A percentile compares a stretch with the other conserved stretches of the same genome.
Evolutionary conservation across 352 stramenopile genomes (phyloP).

Genomic region (Globisporangium middletonii): DNA sequence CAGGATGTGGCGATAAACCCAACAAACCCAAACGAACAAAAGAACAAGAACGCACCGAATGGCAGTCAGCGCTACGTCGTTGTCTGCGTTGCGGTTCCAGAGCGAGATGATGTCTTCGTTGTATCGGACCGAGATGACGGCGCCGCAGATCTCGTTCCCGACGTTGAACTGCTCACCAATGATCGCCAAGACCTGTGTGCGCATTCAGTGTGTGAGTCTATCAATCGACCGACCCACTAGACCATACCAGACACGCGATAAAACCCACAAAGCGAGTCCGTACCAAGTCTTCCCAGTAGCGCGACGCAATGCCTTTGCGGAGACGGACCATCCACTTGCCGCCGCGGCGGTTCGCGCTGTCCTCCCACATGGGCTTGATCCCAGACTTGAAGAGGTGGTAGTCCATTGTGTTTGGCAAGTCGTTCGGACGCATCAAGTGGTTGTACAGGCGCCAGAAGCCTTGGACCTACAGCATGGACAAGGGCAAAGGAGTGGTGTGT

Average conservation of each 20-base stretch:
- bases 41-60: slow-evolving; percentile 42
- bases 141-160: slow-evolving; percentile 90
- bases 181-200: slow-evolving; percentile 78
- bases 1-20: no score
- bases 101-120: slow-evolving; percentile 94
- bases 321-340: slow-evolving; percentile 93
- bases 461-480: slow-evolving; percentile 48
- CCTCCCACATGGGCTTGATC: slow-evolving; percentile 94
- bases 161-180: slow-evolving; percentile 94
- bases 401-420: slow-evolving; percentile 88
- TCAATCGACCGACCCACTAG: not conserved
- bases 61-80: slow-evolving; percentile 83
- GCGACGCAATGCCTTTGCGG: slow-evolving; percentile 87
- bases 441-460: slow-evolving; percentile 94
- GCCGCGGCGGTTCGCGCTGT: slow-evolving; percentile 85
- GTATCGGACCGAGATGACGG: slow-evolving; percentile 88
- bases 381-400: slow-evolving; percentile 93
- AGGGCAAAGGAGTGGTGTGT: slow-evolving; percentile 1
- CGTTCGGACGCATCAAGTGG: slow-evolving; percentile 88
- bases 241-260: no score
- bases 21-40: not conserved
- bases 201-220: no score
- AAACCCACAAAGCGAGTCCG: not conserved
- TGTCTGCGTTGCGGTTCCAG: slow-evolving; percentile 93
- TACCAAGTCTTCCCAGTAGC: slow-evolving; percentile 91